A percentile compares a stretch with the other conserved stretches of the same genome.
Conservation (phyloP, 805 yeast genomes). For the Ogataea pini region DNA sequence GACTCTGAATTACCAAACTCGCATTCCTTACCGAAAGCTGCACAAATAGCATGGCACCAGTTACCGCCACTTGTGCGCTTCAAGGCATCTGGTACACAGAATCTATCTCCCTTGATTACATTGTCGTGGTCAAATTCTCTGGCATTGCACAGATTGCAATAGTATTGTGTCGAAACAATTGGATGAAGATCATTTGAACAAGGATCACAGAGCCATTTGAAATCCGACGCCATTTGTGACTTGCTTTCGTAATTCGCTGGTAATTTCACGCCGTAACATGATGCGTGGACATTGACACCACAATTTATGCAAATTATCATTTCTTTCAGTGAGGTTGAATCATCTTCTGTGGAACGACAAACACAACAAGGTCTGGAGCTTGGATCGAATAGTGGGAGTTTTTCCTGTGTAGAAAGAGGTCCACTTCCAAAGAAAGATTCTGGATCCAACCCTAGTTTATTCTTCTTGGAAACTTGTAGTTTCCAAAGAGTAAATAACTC, state of each 20-base stretch:
- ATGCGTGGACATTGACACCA: conserved; percentile 66
- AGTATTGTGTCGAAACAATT: conserved; percentile 51
- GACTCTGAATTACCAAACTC: conserved; percentile 42
- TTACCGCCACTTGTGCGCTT: conserved; percentile 65
- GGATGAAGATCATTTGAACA: conserved; percentile 75
- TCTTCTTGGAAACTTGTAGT: conserved; percentile 16
- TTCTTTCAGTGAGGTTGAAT: conserved; percentile 35
- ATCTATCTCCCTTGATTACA: conserved; percentile 42
- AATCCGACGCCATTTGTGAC: conserved; percentile 22
- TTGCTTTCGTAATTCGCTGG: conserved; percentile 10
- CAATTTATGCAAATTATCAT: conserved; percentile 62
- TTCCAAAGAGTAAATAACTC: conserved; percentile 27
- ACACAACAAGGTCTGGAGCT: conserved; percentile 52
- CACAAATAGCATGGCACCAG: conserved; percentile 82
- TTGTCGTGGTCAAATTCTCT: conserved; percentile 51
- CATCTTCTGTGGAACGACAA: conserved; percentile 40
- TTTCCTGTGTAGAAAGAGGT: conserved; percentile 4
- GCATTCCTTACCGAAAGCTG: conserved; percentile 52
- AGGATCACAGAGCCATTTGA: conserved; percentile 77
- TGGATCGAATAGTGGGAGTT: conserved; percentile 27
- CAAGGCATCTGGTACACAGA: conserved; percentile 59
- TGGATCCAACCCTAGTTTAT: conserved; percentile 12
- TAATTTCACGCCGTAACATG: conserved; percentile 60
- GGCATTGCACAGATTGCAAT: conserved; percentile 66
- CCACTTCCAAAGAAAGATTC: background rate